phyloP scores from a whole-genome alignment of 768 basidiomycete genomes.

The Paxillus rubicundulus region DNA sequence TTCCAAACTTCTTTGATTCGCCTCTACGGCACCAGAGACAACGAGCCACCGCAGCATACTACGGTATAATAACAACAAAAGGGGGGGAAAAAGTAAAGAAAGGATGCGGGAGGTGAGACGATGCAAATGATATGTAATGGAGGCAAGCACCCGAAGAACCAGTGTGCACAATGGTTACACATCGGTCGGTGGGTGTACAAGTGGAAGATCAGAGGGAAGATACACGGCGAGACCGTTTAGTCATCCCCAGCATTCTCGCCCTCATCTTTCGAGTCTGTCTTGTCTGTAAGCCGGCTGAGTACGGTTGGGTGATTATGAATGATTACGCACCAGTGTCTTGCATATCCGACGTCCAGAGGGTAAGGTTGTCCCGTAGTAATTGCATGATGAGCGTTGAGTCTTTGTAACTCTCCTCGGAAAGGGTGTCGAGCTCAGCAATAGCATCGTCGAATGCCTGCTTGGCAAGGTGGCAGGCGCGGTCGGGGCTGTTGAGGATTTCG shows the following conservation, averaged over 20 bases:
- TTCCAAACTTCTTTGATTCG: constrained; percentile 34
- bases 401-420: constrained; percentile 99
- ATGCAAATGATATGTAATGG: constrained; percentile 32
- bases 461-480: constrained; percentile 97
- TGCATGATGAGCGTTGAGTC: constrained; percentile 98
- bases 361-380: constrained; percentile 94
- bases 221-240: constrained; percentile 36
- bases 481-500: constrained; percentile 98
- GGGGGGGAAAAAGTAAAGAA: constrained; percentile 11
- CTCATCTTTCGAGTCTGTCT: constrained; percentile 72
- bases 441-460: constrained; percentile 99
- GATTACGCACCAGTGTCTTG: constrained; percentile 74
- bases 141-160: constrained; percentile 14
- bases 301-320: constrained; percentile 20
- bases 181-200: constrained; percentile 17
- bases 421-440: constrained; percentile 97
- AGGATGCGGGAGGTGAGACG: constrained; percentile 34
- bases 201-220: constrained; percentile 8
- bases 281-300: constrained; percentile 46
- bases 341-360: constrained; percentile 98
- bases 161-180: constrained; percentile 10
- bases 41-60: constrained; percentile 31
- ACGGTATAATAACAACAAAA: constrained; percentile 38
- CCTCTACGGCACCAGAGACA: constrained; percentile 32
- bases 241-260: constrained; percentile 65